Conservation (phyloP, 495 filamentous ascomycete species). For the Neurospora intermedia region DNA sequence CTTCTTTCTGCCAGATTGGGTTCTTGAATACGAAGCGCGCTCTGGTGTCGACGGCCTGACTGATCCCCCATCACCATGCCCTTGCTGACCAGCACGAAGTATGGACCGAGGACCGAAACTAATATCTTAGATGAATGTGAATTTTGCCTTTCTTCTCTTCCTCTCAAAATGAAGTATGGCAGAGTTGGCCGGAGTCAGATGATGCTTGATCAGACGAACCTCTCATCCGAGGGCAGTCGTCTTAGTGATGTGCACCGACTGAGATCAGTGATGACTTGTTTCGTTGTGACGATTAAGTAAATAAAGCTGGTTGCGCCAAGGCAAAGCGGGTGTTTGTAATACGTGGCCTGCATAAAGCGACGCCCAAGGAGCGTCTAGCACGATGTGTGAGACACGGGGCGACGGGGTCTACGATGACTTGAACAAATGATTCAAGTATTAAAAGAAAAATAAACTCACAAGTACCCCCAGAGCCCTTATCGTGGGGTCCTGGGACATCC, state of each 20-base stretch:
- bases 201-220: not conserved
- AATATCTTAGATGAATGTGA: not conserved
- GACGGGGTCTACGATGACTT: not conserved
- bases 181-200: not conserved
- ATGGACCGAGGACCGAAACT: not conserved
- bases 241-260: not conserved
- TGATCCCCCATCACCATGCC: constrained; percentile 5
- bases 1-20: constrained; percentile 14
- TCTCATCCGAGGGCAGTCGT: not conserved
- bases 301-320: not conserved
- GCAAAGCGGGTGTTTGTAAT: not conserved
- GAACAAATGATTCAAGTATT: not conserved
- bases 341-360: not conserved
- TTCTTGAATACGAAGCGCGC: constrained; percentile 20
- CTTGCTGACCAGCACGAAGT: not conserved
- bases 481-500: not conserved
- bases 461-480: not conserved
- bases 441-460: not conserved
- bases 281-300: not conserved
- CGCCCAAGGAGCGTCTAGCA: not conserved
- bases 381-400: not conserved
- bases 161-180: not conserved
- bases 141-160: not conserved
- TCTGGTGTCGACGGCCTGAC: not conserved
- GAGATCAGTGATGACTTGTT: not conserved